phyloP scores from a whole-genome alignment of 1,284 basidiomycete genomes.

The Apiotrichum mycotoxinovorans region DNA sequence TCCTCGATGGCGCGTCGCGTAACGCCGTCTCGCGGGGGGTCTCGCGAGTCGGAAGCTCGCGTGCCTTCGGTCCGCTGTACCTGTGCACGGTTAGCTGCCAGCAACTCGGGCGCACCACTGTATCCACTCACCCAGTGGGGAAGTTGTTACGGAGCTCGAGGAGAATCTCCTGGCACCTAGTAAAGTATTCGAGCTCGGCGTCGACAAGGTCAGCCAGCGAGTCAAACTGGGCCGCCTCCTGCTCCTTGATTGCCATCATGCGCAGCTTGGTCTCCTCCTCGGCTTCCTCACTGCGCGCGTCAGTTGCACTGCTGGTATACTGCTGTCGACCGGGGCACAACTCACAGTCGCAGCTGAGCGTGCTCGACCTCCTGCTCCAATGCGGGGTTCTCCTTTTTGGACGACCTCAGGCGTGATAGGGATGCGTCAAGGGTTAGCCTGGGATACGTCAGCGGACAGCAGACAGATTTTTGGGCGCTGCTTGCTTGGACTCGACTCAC shows the following conservation, averaged over 20 bases:
- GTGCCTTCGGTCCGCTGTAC: background rate
- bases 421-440: constrained; percentile 75
- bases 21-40: background rate
- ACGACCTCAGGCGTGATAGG: constrained; percentile 60
- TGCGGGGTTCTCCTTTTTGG: constrained; percentile 60
- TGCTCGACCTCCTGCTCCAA: constrained; percentile 71
- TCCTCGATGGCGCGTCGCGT: background rate
- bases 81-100: too few species aligned
- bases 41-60: too few species aligned
- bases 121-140: constrained; percentile 56
- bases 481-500: constrained; percentile 51
- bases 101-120: too few species aligned
- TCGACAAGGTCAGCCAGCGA: constrained; percentile 68
- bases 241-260: constrained; percentile 71
- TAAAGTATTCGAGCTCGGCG: constrained; percentile 67
- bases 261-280: constrained; percentile 70
- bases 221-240: constrained; percentile 62
- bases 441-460: constrained; percentile 6
- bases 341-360: constrained; percentile 69
- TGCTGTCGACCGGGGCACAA: constrained; percentile 16
- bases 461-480: background rate
- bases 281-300: constrained; percentile 70
- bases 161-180: constrained; percentile 65
- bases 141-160: constrained; percentile 64
- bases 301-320: too few species aligned